Conservation (phyloP, 164 flowering plant species). For the Annona cherimola region DNA sequence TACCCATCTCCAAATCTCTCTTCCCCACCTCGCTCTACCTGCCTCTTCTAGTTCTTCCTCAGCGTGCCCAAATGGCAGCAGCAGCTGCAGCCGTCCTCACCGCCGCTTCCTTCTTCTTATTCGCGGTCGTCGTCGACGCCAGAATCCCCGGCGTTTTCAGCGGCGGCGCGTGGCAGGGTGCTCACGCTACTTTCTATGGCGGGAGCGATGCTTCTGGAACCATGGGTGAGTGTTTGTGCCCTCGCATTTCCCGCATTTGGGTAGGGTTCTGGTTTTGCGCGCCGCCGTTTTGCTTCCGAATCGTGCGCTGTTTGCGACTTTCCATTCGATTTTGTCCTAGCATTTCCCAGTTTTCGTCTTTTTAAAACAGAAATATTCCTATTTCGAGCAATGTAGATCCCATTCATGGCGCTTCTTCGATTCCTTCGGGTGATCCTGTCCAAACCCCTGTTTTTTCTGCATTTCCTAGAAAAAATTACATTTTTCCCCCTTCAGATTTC, state of each 20-base stretch:
- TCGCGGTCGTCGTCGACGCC: conserved; percentile 31
- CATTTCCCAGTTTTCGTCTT: not conserved
- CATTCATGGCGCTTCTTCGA: not conserved
- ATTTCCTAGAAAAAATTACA: too few species aligned
- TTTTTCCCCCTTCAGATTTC: not conserved
- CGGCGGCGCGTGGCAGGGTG: conserved; percentile 59
- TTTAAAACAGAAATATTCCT: not conserved
- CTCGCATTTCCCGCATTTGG: not conserved
- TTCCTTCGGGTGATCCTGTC: not conserved
- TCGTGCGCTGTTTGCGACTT: not conserved
- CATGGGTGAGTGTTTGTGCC: conserved; percentile 46
- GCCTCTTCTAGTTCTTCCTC: not conserved
- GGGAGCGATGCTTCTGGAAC: conserved; percentile 92
- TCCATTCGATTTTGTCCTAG: not conserved
- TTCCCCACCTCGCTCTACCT: not conserved
- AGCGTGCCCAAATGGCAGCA: not conserved
- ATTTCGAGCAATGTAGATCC: not conserved
- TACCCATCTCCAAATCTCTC: conserved; percentile 9
- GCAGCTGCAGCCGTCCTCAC: not conserved
- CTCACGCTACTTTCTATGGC: conserved; percentile 91
- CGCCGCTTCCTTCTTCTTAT: conserved; percentile 11
- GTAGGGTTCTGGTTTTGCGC: not conserved
- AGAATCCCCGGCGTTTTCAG: conserved; percentile 65
- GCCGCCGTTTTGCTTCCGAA: not conserved
- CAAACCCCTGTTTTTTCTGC: not conserved